Evolutionary conservation across 495 filamentous ascomycete species (phyloP).

Genomic region (Lichina pygmaea): DNA sequence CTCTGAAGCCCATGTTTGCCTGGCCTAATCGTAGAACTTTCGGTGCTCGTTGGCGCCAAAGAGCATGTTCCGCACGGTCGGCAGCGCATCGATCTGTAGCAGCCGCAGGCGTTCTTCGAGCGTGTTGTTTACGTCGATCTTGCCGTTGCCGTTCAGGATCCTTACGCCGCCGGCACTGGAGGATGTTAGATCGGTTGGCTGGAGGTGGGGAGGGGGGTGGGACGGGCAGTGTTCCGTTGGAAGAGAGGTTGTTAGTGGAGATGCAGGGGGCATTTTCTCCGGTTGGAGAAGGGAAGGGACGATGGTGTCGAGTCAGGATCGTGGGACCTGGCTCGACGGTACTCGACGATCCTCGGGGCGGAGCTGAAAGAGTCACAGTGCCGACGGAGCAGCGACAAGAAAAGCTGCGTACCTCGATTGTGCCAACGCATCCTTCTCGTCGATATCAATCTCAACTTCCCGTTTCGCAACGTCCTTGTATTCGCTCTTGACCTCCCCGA

Average conservation of each 20-base stretch:
- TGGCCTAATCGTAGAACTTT: constrained; percentile 63
- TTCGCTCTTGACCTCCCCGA: constrained; percentile 43
- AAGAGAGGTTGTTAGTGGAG: background rate
- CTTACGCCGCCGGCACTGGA: constrained; percentile 55
- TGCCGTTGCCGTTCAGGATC: constrained; percentile 60
- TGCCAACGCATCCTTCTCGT: constrained; percentile 53
- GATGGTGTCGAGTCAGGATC: too few relatives aligned
- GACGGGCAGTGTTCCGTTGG: constrained; percentile 5
- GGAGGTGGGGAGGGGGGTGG: too few relatives aligned
- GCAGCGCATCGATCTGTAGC: constrained; percentile 59
- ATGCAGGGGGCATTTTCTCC: background rate
- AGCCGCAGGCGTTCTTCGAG: constrained; percentile 75
- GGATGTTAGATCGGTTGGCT: background rate
- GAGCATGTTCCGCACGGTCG: constrained; percentile 54
- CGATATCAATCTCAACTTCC: constrained; percentile 39
- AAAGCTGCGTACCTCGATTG: constrained; percentile 54
- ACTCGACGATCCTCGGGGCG: background rate
- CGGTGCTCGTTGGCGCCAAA: constrained; percentile 86
- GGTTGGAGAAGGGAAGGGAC: too few relatives aligned
- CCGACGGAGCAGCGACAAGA: background rate
- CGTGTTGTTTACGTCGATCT: constrained; percentile 97
- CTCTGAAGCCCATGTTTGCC: background rate
- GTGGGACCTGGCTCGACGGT: too few relatives aligned
- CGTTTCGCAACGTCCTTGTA: constrained; percentile 46
- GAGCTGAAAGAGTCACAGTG: background rate